Base-by-base conservation (phyloP, 805 yeast species). In the Hanseniaspora lachancei region DNA sequence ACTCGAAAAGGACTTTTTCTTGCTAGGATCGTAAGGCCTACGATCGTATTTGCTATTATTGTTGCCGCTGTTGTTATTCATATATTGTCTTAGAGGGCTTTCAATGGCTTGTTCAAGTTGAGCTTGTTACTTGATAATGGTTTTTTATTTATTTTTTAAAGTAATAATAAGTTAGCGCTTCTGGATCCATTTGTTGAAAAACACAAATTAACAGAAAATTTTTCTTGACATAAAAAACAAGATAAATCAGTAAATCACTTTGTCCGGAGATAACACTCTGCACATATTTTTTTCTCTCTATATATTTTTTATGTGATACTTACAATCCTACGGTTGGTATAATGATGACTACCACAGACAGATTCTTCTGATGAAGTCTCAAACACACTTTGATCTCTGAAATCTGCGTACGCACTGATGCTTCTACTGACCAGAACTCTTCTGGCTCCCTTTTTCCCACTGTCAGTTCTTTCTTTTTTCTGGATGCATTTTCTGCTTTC, bases 1-100 rank as follows among this genome's bases (percentile, higher is more conserved):
- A 20, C 29, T 47, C 2, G 57, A 54, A 41, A 47, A 54, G 15
- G 51, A 47, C 27, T 54, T 54, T 16, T 54, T 47, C 24, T 35
- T 47, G 3, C 29, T 20, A 18, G 38, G 21, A 41, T 54, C 51
- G 23, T 54, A 47, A 8, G 47, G 23, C 43, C 52, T 54, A 34
- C 52, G 57, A 8, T 47, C 52, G 24, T 27, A 47, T 3, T 47
- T 36, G 15, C 23, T 36, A 34, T 44, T 44, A 20, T 23, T 47
- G 21, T 40, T 40, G 18, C 35, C 24, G 24, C n/a, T 47, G 12
- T 21, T 54, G 16, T 20, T 43, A 39, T 16, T 49, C 38, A 24
- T 47, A 21, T 18, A 9, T 23, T 12, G 24, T n/a, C 2, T 6
- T 32, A 18, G 9, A 32, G 18, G 16, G 3, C 18, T 44, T 29